Conservation (phyloP, 2,329 filamentous ascomycete species). For the Colletotrichum karsti region DNA sequence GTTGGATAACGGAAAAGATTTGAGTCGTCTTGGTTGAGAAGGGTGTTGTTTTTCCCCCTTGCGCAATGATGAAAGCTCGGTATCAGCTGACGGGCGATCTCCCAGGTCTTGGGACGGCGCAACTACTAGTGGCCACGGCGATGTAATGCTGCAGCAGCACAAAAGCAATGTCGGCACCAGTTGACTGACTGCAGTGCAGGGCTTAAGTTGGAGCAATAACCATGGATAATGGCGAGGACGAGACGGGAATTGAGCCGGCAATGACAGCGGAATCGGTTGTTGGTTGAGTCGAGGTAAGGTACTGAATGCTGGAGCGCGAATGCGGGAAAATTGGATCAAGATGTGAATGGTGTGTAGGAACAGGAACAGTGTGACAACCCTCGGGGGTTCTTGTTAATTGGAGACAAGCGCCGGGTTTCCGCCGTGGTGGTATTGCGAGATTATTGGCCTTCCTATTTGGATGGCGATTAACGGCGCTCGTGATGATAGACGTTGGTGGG, state of each 20-base stretch:
- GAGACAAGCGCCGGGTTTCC: constrained; percentile 28
- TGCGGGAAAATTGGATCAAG: neutral
- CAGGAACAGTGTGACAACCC: constrained; percentile 24
- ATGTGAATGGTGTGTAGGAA: constrained; percentile 1
- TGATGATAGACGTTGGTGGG: constrained; percentile 26
- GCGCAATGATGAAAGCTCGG: constrained; percentile 2
- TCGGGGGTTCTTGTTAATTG: constrained; percentile 16
- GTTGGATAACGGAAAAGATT: neutral
- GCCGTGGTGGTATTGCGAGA: constrained; percentile 28
- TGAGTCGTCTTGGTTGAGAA: neutral
- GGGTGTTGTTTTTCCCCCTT: constrained; percentile 3
- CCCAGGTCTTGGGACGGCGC: neutral
- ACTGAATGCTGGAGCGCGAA: neutral
- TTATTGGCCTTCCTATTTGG: constrained; percentile 31
- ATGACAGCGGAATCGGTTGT: constrained; percentile 1
- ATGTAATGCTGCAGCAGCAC: neutral
- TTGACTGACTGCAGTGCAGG: neutral
- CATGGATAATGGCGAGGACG: neutral
- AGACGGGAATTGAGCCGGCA: constrained; percentile 17
- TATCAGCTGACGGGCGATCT: constrained; percentile 25
- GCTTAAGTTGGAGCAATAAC: neutral
- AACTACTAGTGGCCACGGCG: neutral
- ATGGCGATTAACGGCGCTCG: constrained; percentile 25
- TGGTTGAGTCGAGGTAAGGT: neutral
- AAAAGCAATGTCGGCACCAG: neutral